Conservation (phyloP, 2,329 filamentous ascomycete genomes). For the Cytospora chrysosperma region DNA sequence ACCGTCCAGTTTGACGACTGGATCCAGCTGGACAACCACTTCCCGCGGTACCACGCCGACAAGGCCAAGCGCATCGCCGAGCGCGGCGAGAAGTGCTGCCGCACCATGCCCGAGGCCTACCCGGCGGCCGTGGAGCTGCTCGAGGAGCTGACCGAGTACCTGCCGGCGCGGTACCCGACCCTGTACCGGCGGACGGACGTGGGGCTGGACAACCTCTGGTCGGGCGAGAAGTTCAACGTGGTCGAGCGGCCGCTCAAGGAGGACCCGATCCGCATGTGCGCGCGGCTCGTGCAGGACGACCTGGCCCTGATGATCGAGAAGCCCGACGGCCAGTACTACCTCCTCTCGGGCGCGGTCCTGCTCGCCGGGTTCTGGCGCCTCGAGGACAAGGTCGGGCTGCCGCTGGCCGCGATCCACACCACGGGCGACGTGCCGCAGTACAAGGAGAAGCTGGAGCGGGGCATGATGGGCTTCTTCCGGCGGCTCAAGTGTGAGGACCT, state of each 20-base stretch:
- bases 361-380: slow-evolving; percentile 83
- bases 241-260: slow-evolving; percentile 62
- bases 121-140: slow-evolving; percentile 73
- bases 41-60: slow-evolving; percentile 67
- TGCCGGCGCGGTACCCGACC: slow-evolving; percentile 72
- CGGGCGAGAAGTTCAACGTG: slow-evolving; percentile 71
- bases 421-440: slow-evolving; percentile 73
- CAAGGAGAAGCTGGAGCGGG: slow-evolving; percentile 68
- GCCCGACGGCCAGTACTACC: slow-evolving; percentile 75
- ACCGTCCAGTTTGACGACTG: slow-evolving; percentile 69
- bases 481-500: slow-evolving; percentile 66
- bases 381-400: slow-evolving; percentile 78
- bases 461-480: slow-evolving; percentile 80
- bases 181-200: slow-evolving; percentile 63
- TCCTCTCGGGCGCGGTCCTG: slow-evolving; percentile 73
- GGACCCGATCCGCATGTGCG: slow-evolving; percentile 75
- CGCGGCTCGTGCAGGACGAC: slow-evolving; percentile 76
- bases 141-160: slow-evolving; percentile 69
- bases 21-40: slow-evolving; percentile 85
- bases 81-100: slow-evolving; percentile 65
- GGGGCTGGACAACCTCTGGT: slow-evolving; percentile 70
- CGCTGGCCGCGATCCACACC: slow-evolving; percentile 75
- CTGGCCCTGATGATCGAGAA: slow-evolving; percentile 80
- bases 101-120: slow-evolving; percentile 67
- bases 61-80: slow-evolving; percentile 68